These are phyloP conservation scores for Barbarea vulgaris DNA, from an alignment of 345 rosid species.

Conservation along the genomic window DNA sequence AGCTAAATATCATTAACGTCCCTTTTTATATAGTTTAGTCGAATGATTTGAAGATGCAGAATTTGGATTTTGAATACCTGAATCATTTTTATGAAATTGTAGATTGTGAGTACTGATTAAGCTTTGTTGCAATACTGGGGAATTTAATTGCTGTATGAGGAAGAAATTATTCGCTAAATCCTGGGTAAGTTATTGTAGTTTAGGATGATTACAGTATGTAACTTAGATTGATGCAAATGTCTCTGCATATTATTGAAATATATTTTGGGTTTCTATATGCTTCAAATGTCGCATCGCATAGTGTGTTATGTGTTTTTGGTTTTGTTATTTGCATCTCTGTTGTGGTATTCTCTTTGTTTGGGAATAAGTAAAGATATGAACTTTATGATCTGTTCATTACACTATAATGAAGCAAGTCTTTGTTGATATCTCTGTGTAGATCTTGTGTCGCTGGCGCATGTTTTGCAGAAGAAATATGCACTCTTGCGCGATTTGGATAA, in stretches of 20 bases:
- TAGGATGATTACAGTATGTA: background rate
- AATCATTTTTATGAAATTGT: background rate
- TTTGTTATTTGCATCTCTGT: slow-evolving; percentile 1
- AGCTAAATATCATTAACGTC: background rate
- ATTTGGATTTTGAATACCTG: background rate
- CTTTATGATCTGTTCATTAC: background rate
- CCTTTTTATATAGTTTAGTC: background rate
- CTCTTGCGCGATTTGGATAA: slow-evolving; percentile 84
- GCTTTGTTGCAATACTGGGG: background rate
- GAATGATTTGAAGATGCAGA: background rate
- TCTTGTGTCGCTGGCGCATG: slow-evolving; percentile 77
- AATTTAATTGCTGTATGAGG: background rate
- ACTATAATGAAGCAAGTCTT: background rate
- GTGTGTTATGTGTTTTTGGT: background rate
- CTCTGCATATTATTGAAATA: background rate
- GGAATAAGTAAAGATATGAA: background rate
- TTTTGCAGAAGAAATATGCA: slow-evolving; percentile 84
- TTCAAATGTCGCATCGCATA: background rate
- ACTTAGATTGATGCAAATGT: background rate
- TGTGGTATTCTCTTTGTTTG: background rate
- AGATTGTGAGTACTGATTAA: too few species aligned
- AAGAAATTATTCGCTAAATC: background rate
- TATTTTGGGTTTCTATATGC: background rate
- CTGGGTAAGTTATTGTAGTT: background rate
- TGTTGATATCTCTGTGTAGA: slow-evolving; percentile 46